Evolutionary conservation across 495 filamentous ascomycete genomes (phyloP).

Genomic region (Trichoderma virens): DNA sequence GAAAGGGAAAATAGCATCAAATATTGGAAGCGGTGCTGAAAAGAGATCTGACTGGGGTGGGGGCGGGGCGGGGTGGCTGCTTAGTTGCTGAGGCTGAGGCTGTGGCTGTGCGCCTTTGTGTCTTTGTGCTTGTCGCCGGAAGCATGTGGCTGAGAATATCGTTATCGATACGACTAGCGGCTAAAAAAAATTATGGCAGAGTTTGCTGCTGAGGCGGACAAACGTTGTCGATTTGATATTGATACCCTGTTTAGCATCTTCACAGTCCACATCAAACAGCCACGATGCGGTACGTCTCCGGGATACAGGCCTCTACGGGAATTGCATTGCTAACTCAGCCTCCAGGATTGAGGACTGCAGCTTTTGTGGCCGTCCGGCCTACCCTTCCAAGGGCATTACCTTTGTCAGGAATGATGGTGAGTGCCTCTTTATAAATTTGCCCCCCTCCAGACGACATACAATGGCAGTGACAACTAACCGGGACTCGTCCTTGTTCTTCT

Average conservation of each 20-base stretch:
- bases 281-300: not conserved
- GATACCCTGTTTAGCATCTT: not conserved
- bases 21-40: no score
- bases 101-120: not conserved
- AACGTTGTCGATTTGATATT: not conserved
- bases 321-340: not conserved
- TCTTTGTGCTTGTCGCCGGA: no score
- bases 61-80: not conserved
- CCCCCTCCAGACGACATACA: no score
- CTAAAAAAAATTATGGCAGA: slow-evolving; percentile 1
- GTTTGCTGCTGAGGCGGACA: not conserved
- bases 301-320: not conserved
- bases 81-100: not conserved
- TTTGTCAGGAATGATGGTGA: slow-evolving; percentile 62
- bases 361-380: slow-evolving; percentile 80
- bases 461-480: not conserved
- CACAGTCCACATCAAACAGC: not conserved
- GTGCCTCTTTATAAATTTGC: slow-evolving; percentile 24
- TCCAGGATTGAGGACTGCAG: slow-evolving; percentile 5
- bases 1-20: not conserved
- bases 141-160: not conserved
- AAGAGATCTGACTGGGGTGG: not conserved
- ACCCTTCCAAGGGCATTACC: slow-evolving; percentile 85
- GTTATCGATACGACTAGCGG: not conserved
- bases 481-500: not conserved